Evolutionary conservation across 2,329 filamentous ascomycete genomes (phyloP), one percentile per base, ranked within the genome.

Genomic region (Acarospora socialis): DNA sequence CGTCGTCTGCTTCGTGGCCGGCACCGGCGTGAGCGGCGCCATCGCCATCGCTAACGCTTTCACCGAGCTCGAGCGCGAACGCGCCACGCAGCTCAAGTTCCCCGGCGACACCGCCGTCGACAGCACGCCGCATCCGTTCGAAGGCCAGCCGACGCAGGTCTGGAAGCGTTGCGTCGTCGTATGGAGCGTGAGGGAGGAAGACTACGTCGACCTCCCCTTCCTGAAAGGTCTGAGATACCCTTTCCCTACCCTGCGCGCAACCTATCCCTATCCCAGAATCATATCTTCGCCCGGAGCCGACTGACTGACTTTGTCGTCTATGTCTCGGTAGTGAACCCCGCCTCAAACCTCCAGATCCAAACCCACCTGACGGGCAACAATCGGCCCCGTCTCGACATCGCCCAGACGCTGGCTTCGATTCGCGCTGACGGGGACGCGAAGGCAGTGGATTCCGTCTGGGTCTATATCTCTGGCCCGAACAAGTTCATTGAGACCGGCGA

Each of bases 391-490:
- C 21, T 44, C 8, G 31, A 43, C 32, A 30, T 42, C 12, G 27
- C 21, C 5, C 28, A 33, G n/a, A 27, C 33, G 2, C 25, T 48
- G n/a, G n/a, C n/a, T n/a, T n/a, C n/a, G n/a, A n/a, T n/a, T n/a
- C n/a, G n/a, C n/a, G n/a, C n/a, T n/a, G n/a, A n/a, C n/a, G 24
- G 26, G 4, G 30, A 30, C 5, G 30, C 32, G 8, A 33, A 28
- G 5, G 20, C 23, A 8, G 26, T 29, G 12, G 23, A 26, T 5
- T n/a, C 13, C 1, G 19, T 26, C 6, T 46, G 43, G 44, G 39
- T 39, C 7, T 47, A 47, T 36, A 34, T 47, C n/a, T 43, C 38
- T 20, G 45, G 45, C 5, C 45, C 45, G 4, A 42, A 42, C 22
- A 21, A 35, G 6, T 47, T 47, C 20, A 44, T 46, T 18, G 33